phyloP scores from a whole-genome alignment of 768 basidiomycete genomes.

The Daedalea quercina region DNA sequence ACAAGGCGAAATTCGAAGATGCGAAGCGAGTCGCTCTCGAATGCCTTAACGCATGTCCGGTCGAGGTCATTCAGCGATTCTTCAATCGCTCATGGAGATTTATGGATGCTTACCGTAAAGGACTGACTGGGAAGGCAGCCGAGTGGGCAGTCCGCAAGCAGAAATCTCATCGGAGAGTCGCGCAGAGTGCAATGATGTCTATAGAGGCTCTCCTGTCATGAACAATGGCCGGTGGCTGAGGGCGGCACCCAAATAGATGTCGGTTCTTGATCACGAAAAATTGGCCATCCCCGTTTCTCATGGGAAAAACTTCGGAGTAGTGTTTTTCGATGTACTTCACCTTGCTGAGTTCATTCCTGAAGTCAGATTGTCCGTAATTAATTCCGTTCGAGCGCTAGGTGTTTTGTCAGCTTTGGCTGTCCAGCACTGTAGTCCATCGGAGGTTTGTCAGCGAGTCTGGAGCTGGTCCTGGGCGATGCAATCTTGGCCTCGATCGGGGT shows the following conservation, averaged over 20 bases:
- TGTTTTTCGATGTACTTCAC: too few species aligned
- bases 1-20: slow-evolving; percentile 25
- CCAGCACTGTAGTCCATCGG: slow-evolving; percentile 2
- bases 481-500: background rate
- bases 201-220: slow-evolving; percentile 24
- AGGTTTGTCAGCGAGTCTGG: background rate
- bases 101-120: slow-evolving; percentile 28
- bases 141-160: slow-evolving; percentile 33
- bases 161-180: slow-evolving; percentile 22
- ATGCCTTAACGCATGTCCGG: slow-evolving; percentile 29
- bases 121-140: slow-evolving; percentile 31
- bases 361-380: too few species aligned
- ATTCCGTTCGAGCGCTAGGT: too few species aligned
- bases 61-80: slow-evolving; percentile 30
- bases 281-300: too few species aligned
- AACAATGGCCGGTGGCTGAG: background rate
- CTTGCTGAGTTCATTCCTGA: too few species aligned
- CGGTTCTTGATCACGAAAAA: too few species aligned
- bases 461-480: background rate
- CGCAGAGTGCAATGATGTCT: slow-evolving; percentile 23
- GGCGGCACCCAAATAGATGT: too few species aligned
- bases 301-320: too few species aligned
- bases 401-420: too few species aligned
- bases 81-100: slow-evolving; percentile 31
- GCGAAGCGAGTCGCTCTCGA: slow-evolving; percentile 23